Conservation (phyloP, 176 grass and related monocot genomes). For the Luzula sylvatica region DNA sequence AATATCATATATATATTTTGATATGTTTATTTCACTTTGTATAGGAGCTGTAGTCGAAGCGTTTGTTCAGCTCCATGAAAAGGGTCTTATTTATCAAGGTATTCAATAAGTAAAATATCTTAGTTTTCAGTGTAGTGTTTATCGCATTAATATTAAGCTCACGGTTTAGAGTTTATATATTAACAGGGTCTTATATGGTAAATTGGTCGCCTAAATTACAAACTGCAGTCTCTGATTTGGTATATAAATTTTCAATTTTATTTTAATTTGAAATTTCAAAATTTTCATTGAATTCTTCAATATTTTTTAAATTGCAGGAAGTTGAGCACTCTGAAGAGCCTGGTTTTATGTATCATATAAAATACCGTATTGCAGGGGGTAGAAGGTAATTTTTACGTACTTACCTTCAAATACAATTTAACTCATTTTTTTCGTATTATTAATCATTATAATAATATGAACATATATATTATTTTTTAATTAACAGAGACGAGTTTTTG, state of each 20-base stretch:
- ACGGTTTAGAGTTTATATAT: constrained; percentile 14
- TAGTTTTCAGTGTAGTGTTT: background rate
- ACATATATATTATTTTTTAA: constrained; percentile 13
- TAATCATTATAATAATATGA: background rate
- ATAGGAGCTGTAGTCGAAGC: constrained; percentile 89
- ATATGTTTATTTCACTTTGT: constrained; percentile 25
- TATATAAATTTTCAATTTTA: constrained; percentile 25
- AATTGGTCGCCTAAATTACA: constrained; percentile 93
- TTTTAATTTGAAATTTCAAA: background rate
- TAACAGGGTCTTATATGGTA: constrained; percentile 92
- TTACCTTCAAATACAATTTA: background rate
- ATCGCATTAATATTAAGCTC: constrained; percentile 5
- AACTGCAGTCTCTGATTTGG: constrained; percentile 95
- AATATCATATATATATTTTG: background rate
- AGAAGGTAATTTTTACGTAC: constrained; percentile 36
- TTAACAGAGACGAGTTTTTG: constrained; percentile 70
- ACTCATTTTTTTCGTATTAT: constrained; percentile 3
- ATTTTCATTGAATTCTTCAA: constrained; percentile 1
- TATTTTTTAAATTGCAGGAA: constrained; percentile 45
- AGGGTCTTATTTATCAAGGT: constrained; percentile 99
- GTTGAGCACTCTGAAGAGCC: constrained; percentile 98
- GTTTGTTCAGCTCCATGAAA: constrained; percentile 88
- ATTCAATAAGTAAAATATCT: constrained; percentile 5
- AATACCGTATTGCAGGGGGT: constrained; percentile 87
- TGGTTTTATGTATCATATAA: constrained; percentile 81